phyloP scores from a whole-genome alignment of 2,329 filamentous ascomycete species.

The Claviceps arundinis region DNA sequence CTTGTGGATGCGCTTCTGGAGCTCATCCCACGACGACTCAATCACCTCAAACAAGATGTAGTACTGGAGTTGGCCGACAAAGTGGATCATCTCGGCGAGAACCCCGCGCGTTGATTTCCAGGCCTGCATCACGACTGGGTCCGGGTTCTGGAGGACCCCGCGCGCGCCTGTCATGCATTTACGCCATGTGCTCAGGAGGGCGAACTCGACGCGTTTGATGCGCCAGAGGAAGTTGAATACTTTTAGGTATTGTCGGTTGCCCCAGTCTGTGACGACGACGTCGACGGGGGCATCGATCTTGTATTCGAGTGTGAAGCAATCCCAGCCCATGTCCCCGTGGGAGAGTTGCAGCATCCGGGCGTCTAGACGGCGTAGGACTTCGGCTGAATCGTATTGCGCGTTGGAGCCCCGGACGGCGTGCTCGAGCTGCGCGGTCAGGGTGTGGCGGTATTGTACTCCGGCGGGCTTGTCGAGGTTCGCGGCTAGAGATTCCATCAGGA shows the following conservation, averaged over 20 bases:
- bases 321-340: conserved; percentile 96
- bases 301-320: conserved; percentile 97
- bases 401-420: conserved; percentile 96
- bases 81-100: conserved; percentile 96
- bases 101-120: conserved; percentile 86
- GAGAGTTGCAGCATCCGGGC: conserved; percentile 96
- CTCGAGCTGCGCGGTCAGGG: conserved; percentile 91
- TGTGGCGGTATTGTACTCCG: conserved; percentile 94
- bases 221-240: conserved; percentile 99
- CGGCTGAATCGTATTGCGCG: conserved; percentile 85
- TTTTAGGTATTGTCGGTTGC: conserved; percentile 90
- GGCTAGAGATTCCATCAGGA: conserved; percentile 92
- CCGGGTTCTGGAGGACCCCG: conserved; percentile 71
- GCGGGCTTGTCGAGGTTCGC: conserved; percentile 88
- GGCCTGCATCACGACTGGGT: conserved; percentile 54
- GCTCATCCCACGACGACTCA: conserved; percentile 84
- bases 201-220: conserved; percentile 95
- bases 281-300: conserved; percentile 95
- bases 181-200: conserved; percentile 79
- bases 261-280: conserved; percentile 93
- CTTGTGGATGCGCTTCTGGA: conserved; percentile 69
- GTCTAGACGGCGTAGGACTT: conserved; percentile 82
- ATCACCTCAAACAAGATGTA: conserved; percentile 99
- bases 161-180: conserved; percentile 90
- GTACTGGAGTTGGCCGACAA: conserved; percentile 92